Evolutionary conservation across 129 eudicot genomes (phyloP), one percentile per base, ranked within the genome.

Genomic region (Logfia minima): DNA sequence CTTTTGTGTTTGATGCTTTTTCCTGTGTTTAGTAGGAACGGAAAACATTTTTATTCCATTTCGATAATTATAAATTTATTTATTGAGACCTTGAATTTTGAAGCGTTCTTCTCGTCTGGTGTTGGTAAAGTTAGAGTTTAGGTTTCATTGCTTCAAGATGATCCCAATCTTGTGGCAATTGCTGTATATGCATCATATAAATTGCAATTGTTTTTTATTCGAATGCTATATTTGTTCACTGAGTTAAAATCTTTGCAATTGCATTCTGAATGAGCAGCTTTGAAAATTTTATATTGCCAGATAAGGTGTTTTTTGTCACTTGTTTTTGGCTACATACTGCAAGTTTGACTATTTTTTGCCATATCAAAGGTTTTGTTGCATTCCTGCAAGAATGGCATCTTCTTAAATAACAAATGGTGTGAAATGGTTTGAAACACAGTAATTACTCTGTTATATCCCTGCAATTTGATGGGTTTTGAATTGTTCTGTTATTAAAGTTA

Each of bases 321-420:
- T 13, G 2, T 35, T 72, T 72, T 72, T 18, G 51, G 65, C 76
- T 31, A 16, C 34, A 8, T 59, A 22, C 56, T 74, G 77, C 64
- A 58, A 35, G 58, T 60, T 37, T 35, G 37, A 74, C 39, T 32
- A 41, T 23, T 37, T 59, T 32, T 23, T 35, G 69, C 24, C 35
- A 35, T 60, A 17, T 23, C 24, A 60, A 39, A 23, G 61, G 55
- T 19, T 32, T 21, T 58, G 66, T 35, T 74, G 39, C 69, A 74
- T 16, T 56, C 23, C 9, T 58, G 77, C 65, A 11, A 55, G 77
- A 8, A 67, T 67, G 18, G 7, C 2, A 67, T 11, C 3, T 35
- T 13, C 26, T 9, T 67, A 13, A 6, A 32, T 28, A 66, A 31
- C 48, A 31, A 2, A 32, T 24, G 16, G 52, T 10, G 4, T 43